These are phyloP conservation scores for Pharus latifolius DNA, from an alignment of 176 grass and related monocot species.

Conservation along the genomic window DNA sequence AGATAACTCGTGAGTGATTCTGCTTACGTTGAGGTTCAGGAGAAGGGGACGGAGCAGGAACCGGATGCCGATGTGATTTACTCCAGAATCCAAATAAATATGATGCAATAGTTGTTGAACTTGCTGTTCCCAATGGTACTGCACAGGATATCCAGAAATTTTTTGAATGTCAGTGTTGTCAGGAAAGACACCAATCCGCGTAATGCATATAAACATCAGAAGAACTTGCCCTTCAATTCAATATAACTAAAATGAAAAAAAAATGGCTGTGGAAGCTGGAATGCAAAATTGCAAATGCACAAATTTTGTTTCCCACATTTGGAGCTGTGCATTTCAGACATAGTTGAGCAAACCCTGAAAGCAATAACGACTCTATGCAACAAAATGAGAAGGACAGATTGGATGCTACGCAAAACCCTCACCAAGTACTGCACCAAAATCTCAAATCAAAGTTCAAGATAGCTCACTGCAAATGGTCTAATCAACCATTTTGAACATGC, in stretches of 20 bases:
- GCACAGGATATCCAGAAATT: background rate
- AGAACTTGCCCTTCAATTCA: background rate
- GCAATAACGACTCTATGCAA: background rate
- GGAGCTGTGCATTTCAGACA: background rate
- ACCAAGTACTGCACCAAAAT: background rate
- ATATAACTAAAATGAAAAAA: background rate
- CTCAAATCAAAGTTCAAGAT: background rate
- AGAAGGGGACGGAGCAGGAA: conserved; percentile 30
- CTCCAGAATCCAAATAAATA: conserved; percentile 30
- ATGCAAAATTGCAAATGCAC: background rate
- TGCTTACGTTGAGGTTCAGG: conserved; percentile 41
- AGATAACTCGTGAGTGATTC: background rate
- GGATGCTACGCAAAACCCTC: conserved; percentile 5
- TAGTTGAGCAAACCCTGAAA: background rate
- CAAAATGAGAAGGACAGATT: background rate
- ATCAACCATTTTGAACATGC: background rate
- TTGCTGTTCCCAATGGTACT: conserved; percentile 34
- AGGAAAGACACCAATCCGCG: background rate
- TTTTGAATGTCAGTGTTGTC: too few relatives aligned
- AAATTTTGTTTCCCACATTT: background rate
- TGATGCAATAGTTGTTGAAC: conserved; percentile 27
- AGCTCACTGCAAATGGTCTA: background rate
- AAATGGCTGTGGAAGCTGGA: background rate
- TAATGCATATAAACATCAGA: background rate
- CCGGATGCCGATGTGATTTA: conserved; percentile 18